A percentile compares a stretch with the other conserved stretches of the same genome.
phyloP scores from a whole-genome alignment of 2,329 filamentous ascomycete species.

The Ramularia collo-cygni region DNA sequence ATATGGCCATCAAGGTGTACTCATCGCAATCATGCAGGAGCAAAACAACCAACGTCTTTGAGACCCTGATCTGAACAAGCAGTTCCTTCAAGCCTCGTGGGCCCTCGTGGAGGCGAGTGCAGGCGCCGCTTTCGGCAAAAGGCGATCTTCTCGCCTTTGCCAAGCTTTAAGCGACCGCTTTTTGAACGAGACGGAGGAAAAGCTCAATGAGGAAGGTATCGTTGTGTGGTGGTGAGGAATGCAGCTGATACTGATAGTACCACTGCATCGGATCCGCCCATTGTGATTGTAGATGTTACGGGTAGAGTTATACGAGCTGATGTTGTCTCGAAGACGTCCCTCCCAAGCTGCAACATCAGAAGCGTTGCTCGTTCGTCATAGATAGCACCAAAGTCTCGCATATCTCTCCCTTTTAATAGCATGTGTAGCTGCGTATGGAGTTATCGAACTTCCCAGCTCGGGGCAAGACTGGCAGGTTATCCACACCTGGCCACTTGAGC shows the following conservation, averaged over 20 bases:
- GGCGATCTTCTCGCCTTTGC: too few relatives aligned
- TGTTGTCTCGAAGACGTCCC: neutral
- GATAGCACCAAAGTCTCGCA: too few relatives aligned
- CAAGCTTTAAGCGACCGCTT: too few relatives aligned
- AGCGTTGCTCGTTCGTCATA: too few relatives aligned
- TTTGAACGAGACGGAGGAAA: neutral
- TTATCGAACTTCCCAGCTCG: conserved; percentile 12
- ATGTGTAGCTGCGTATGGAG: conserved; percentile 13
- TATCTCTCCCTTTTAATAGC: conserved; percentile 13
- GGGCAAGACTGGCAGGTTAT: conserved; percentile 7
- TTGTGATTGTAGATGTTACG: neutral
- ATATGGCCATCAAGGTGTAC: too few relatives aligned
- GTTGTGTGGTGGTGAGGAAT: neutral
- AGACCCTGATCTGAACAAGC: too few relatives aligned
- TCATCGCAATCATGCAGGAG: too few relatives aligned
- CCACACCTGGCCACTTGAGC: conserved; percentile 9
- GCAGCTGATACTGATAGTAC: neutral
- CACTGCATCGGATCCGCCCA: too few relatives aligned
- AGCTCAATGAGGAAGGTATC: neutral
- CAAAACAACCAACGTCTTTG: too few relatives aligned
- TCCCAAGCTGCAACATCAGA: neutral
- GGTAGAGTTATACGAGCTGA: conserved; percentile 1
- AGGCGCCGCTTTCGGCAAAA: too few relatives aligned
- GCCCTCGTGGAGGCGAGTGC: too few relatives aligned
- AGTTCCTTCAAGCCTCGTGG: too few relatives aligned